Percentiles rank a stretch among this genome's conserved stretches.
phyloP scores from a whole-genome alignment of 345 rosid genomes.

The Mallotus nudiflorus region DNA sequence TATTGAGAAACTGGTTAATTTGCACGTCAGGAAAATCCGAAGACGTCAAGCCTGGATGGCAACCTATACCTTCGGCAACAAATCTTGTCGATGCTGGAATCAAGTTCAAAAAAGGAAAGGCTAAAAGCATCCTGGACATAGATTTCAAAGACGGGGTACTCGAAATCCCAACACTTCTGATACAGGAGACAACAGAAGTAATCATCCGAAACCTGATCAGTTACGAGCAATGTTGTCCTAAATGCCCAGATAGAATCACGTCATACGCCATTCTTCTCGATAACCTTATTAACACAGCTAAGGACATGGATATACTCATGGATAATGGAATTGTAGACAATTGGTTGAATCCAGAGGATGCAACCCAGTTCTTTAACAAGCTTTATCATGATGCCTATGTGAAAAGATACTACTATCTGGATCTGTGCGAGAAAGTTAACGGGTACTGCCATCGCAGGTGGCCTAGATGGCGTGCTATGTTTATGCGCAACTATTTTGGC shows the following conservation, averaged over 20 bases:
- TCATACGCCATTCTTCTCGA: conserved; percentile 23
- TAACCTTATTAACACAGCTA: conserved; percentile 13
- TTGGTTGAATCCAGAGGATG: conserved; percentile 20
- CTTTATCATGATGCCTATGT: conserved; percentile 20
- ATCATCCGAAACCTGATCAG: conserved; percentile 26
- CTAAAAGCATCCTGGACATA: conserved; percentile 13
- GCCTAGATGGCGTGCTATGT: conserved; percentile 8
- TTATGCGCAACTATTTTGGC: conserved; percentile 3
- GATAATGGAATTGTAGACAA: conserved; percentile 7
- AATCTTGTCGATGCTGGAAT: conserved; percentile 12
- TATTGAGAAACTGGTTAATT: conserved; percentile 6
- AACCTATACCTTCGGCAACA: conserved; percentile 5
- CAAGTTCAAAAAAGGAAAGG: neutral
- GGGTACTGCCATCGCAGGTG: neutral
- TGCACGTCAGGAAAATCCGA: neutral
- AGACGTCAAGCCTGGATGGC: neutral
- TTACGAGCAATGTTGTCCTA: conserved; percentile 19
- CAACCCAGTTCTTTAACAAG: conserved; percentile 24
- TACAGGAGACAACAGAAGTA: conserved; percentile 18
- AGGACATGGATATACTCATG: conserved; percentile 15
- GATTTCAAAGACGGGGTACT: conserved; percentile 6
- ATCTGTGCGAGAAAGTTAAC: neutral
- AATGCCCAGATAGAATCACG: conserved; percentile 3
- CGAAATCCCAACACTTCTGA: conserved; percentile 18
- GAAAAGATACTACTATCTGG: neutral